Evolutionary conservation across 345 rosid genomes (phyloP), one percentile per base, ranked within the genome.

Genomic region (Melastoma malabathricum): DNA sequence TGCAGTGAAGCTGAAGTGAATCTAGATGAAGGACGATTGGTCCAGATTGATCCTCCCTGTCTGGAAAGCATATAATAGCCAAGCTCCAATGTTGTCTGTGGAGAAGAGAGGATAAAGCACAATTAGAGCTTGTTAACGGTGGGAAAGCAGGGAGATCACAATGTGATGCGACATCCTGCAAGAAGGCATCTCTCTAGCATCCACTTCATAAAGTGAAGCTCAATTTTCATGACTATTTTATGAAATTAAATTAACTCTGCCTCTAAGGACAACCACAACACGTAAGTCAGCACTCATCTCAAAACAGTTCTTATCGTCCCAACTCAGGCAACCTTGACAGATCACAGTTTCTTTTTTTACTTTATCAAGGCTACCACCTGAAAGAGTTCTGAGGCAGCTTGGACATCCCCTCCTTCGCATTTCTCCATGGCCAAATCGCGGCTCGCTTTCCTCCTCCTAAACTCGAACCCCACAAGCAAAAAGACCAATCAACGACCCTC

Each of bases 41-140:
- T 43, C 84, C 94, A 10, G 90, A 72, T 58, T 79, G 82, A 64
- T 79, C 86, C 63, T 81, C 77, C 70, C 79, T 75, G 66, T 82
- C 88, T 13, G 93, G 98, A 60, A 82, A 72, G 60, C 90, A 84
- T 51, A 92, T 81, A 54, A 87, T 92, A 57, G 80, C 88, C 72
- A 92, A 78, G 68, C 98, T 92, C 98, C 98, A 92, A 44, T 92
- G 98, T 63, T 68, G 74, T 61, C 98, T 87, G 78, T 10, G 9
- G 31, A 43, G 44, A 31, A 16, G 15, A 51, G 17, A 34, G 41
- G n/a, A 34, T 14, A 34, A 34, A 29, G 52, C 41, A 52, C 14
- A 27, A 47, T 17, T 53, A 52, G 10, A 34, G 41, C 41, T 9
- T 12, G 9, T 2, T 34, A 51, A 51, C 29, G n/a, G 2, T 17